Evolutionary conservation across 2,329 filamentous ascomycete species (phyloP), one percentile per base, ranked within the genome.

Genomic region (Clonostachys solani): DNA sequence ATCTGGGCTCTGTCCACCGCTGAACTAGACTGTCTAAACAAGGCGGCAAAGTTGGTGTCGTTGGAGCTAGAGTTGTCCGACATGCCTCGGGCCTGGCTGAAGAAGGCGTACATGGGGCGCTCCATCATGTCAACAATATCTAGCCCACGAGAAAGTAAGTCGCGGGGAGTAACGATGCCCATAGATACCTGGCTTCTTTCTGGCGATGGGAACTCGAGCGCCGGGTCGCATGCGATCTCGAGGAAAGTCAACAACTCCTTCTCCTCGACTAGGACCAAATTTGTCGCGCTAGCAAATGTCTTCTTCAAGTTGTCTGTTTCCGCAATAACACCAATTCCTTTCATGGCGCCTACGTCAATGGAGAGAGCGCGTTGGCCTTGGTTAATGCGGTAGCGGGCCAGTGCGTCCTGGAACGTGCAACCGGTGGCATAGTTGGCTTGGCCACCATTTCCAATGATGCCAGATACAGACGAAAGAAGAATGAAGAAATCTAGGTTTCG

Each of bases 391-490:
- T 63, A 60, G 12, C 56, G 53, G 36, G 55, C 60, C 12, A 71
- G 54, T 5, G 57, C 56, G 44, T 68, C 62, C 40, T 65, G 50
- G 54, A 61, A 70, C 19, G 54, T 50, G 51, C 67, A 68, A 23
- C 58, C 68, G 5, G 40, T 33, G 10, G 45, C 40, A 46, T 72
- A 72, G 47, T 66, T 67, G 43, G 58, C 56, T 46, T 67, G 63
- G 3, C 51, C 55, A 8, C 54, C 49, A 33, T 50, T 52, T 3
- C 61, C 65, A 12, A 62, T 16, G 8, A 64, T 49, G 17, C 52
- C 57, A 0, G 55, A 52, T 3, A 62, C 49, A 10, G 66, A 68
- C 1, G 58, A 62, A 38, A 56, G 50, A 17, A 48, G 47, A 23
- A 60, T 47, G 42, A 50, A 50, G 45, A 47, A 45, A 19, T 50